A percentile compares a stretch with the other conserved stretches of the same genome.
Evolutionary conservation across 2,329 filamentous ascomycete genomes (phyloP).

Genomic region (Scopulariopsis brevicaulis): DNA sequence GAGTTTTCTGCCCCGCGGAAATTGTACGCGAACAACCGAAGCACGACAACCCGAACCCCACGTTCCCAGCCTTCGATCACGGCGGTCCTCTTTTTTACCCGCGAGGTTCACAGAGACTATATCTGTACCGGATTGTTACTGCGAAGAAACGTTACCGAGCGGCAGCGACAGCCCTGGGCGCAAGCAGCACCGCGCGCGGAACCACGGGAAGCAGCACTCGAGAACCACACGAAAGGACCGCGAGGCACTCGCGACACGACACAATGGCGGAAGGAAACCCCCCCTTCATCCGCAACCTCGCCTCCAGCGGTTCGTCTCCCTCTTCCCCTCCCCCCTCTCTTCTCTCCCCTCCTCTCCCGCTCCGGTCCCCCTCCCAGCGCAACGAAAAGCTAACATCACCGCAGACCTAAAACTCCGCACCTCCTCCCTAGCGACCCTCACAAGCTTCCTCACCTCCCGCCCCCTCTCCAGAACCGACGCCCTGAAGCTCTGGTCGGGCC

Average conservation of each 20-base stretch:
- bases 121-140: too few species aligned
- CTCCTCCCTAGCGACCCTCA: conserved; percentile 65
- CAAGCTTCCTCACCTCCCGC: conserved; percentile 61
- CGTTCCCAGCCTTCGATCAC: too few species aligned
- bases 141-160: too few species aligned
- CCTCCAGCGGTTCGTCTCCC: conserved; percentile 59
- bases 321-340: not conserved
- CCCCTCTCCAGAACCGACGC: conserved; percentile 58
- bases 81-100: too few species aligned
- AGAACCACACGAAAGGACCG: not conserved
- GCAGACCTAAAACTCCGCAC: conserved; percentile 69
- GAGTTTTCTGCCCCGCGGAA: conserved; percentile 1
- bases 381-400: not conserved
- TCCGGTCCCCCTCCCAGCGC: not conserved
- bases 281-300: conserved; percentile 75
- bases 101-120: too few species aligned
- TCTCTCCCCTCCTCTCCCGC: not conserved
- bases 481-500: conserved; percentile 86
- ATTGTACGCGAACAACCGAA: not conserved
- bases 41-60: too few species aligned
- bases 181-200: too few species aligned
- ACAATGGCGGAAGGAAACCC: conserved; percentile 36
- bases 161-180: too few species aligned
- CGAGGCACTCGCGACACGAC: not conserved
- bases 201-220: too few species aligned